Base-by-base conservation (phyloP, 2,329 filamentous ascomycete species). In the Tricladium varicosporioides region DNA sequence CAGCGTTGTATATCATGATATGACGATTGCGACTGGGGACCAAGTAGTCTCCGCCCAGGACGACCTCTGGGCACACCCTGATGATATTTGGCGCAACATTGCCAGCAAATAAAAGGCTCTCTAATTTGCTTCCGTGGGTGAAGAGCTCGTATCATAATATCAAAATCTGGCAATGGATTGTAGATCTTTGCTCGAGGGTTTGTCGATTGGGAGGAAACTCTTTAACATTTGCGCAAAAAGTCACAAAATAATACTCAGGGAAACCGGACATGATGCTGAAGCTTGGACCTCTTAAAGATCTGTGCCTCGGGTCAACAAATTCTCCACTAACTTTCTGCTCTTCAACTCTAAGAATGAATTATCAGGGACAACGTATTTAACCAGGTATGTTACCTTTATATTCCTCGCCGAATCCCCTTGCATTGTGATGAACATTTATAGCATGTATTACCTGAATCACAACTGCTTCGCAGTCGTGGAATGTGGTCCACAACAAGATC, bases 401-500 rank as follows among this genome's bases (percentile, higher is more conserved):
- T 14, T 54, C 31, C 45, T n/a, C 19, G 47, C 36, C 51, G 14
- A 40, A 22, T 51, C 42, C 40, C 32, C 18, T 19, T 31, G 46
- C 58, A 47, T 48, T 57, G 61, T 73, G 72, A 74, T 72, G 71
- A 68, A 67, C 56, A 64, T 69, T 63, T 64, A 67, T 73, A 73
- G 72, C 73, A 75, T 74, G 71, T 74, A 73, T 74, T 73, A 74
- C 71, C 72, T 71, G 72, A 75, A 67, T 59, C 62, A 53, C 32
- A 51, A 36, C 59, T 50, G 58, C 61, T 69, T 73, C 72, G 71
- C 74, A 83, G 81, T 82, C 82, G 78, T 74, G 74, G 73, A 70
- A 69, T 67, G 68, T 82, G 63, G 67, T 64, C 80, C 83, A 84
- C 81, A 86, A 83, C 83, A 86, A 87, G 83, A 87, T 87, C 83